A percentile compares a stretch with the other conserved stretches of the same genome.
Conservation (phyloP, 1,139 yeast genomes). For the Geotrichum candidum region DNA sequence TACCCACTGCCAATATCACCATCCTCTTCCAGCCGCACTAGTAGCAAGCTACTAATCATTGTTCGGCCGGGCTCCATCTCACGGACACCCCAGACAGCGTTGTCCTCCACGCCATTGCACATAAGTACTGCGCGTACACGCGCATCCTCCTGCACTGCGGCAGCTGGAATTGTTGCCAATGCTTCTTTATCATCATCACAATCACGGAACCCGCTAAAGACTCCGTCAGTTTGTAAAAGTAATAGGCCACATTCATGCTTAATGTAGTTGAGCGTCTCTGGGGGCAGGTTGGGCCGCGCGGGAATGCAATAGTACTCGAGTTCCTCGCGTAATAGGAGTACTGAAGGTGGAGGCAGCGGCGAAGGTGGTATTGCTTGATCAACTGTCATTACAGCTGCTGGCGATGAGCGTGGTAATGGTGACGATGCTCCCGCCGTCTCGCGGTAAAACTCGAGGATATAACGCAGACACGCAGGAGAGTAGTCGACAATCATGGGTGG, state of each 20-base stretch:
- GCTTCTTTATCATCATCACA: neutral
- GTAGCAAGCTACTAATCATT: neutral
- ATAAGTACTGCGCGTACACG: no score
- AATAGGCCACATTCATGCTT: neutral
- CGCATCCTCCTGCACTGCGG: neutral
- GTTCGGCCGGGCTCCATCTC: neutral
- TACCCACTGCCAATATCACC: no score
- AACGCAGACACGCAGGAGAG: no score
- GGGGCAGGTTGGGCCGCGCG: neutral
- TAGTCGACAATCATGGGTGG: no score
- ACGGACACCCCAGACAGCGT: neutral
- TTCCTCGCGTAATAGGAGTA: neutral
- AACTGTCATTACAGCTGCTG: no score
- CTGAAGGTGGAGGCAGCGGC: no score
- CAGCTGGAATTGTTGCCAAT: neutral
- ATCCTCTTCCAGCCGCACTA: neutral
- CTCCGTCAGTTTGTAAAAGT: neutral
- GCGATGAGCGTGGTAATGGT: no score
- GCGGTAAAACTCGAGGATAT: no score
- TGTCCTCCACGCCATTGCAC: no score
- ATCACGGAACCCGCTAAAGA: neutral
- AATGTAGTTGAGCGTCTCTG: neutral
- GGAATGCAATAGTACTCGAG: slow-evolving; percentile 4
- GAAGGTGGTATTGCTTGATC: no score
- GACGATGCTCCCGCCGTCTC: no score